Base-by-base conservation (phyloP, 306 rosid genomes). In the Canavalia gladiata region DNA sequence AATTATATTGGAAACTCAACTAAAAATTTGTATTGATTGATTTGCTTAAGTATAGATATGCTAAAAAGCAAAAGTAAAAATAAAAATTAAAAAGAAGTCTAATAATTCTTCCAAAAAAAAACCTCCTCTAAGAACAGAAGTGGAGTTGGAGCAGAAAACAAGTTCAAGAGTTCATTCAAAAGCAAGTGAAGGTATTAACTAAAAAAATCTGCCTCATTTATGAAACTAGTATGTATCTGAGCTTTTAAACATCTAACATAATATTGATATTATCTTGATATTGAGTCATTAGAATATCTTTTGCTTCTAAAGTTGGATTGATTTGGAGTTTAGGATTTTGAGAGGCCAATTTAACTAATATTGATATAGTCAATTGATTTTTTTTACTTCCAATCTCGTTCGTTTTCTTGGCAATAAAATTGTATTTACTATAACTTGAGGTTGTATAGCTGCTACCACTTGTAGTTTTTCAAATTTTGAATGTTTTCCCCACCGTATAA, bases 121-220 rank as follows among this genome's bases (percentile, higher is more conserved):
- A 18, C 25, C 89, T 70, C 78, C 85, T 78, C 92, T 97, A 47
- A 92, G 94, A 75, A 85, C 99, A 83, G 84, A 75, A 89, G 77
- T 74, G 77, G 80, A 47, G 30, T 75, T 47, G 92, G 90, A 47
- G 63, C 60, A 11, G 96, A 86, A 74, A 90, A 83, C 89, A 95
- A 92, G 46, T 59, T 92, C 52, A 91, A 85, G 63, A 79, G 87
- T 80, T 91, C 97, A 12, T 94, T 94, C 87, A 92, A 92, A 80
- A 94, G 97, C 97, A 91, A 94, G 57, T 92, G 97, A 79, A 95
- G 99, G 98, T 94, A 91, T 84, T 70, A 56, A 7, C 34, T 18
- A 43, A 34, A 51, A 18, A 41, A 31, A n/a, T 5, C 33, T 25
- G 37, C 74, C 72, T 57, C 56, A 7, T 37, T 68, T 69, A 7